A percentile compares a stretch with the other conserved stretches of the same genome.
Evolutionary conservation across 2,329 filamentous ascomycete species (phyloP).

Genomic region (Apiospora arundinis): DNA sequence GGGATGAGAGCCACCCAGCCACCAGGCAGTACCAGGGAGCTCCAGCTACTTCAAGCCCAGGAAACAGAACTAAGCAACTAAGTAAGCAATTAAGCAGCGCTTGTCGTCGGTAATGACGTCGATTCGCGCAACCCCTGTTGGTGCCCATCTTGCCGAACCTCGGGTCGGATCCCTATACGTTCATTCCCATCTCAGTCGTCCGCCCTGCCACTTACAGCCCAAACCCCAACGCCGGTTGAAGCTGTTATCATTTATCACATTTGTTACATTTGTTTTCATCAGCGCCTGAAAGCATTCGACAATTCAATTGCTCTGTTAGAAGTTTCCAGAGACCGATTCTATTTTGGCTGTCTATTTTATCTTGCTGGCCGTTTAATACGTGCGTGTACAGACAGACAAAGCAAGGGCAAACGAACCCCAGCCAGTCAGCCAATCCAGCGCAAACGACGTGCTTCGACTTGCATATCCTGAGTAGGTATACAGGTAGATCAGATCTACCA

Average conservation of each 20-base stretch:
- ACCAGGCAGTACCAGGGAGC: no score
- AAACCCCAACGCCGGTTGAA: neutral
- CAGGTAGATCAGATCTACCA: neutral
- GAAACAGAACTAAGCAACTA: neutral
- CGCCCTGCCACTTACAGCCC: neutral
- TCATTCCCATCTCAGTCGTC: neutral
- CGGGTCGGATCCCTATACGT: slow-evolving; percentile 1
- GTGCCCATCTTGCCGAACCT: neutral
- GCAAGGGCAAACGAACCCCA: slow-evolving; percentile 2
- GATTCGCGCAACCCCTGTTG: neutral
- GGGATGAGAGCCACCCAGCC: neutral
- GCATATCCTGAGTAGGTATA: neutral
- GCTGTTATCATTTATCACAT: neutral
- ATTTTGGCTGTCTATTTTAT: neutral
- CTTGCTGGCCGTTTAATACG: neutral
- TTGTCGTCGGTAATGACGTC: slow-evolving; percentile 4
- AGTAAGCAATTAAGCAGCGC: no score
- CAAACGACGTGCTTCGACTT: neutral
- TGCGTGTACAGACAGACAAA: slow-evolving; percentile 6
- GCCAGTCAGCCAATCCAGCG: neutral
- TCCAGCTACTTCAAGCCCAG: neutral
- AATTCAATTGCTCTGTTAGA: neutral
- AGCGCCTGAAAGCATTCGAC: neutral
- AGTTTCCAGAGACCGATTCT: neutral
- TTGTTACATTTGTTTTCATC: neutral